Evolutionary conservation across 176 grass and related monocot genomes (phyloP), one percentile per base, ranked within the genome.

Genomic region (Hordeum marinum): DNA sequence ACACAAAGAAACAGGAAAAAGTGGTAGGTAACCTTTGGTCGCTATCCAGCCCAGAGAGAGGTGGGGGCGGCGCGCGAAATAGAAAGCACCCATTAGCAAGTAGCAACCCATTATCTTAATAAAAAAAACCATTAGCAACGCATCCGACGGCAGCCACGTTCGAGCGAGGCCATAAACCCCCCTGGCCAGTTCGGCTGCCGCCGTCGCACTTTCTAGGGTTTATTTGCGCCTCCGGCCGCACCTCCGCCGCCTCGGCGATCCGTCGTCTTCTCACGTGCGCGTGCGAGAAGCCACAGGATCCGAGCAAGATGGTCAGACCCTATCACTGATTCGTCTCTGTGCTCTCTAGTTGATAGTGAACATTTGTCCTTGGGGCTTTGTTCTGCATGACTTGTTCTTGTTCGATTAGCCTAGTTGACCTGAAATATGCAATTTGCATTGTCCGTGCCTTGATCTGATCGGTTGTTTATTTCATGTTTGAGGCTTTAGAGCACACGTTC

Each of bases 281-380:
- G 35, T 25, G 32, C 31, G 59, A 75, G 24, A 63, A 81, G 39
- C 69, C 43, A 3, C 29, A 81, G 32, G 78, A 60, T 4, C 78
- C 59, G 34, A 65, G 31, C 59, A 81, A 87, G 13, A 87, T 87
- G 78, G 85, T 81, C 26, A 41, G 63, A 32, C 6, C 27, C 26
- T 64, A 29, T 32, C 62, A 3, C 6, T 5, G 14, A 6, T 50
- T 17, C 46, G 5, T 50, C 46, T 50, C 14, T 50, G 46, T 50
- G 14, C 46, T 50, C 46, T 50, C 46, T 14, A 50, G 17, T 48
- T 15, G 4, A 12, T 48, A 50, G 46, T 50, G 46, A 17, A 50
- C 14, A 50, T 50, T 50, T 50, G 46, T 50, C 46, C 17, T 50
- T 50, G 46, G 46, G 6, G 46, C 46, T 63, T 63, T 29, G 40